Evolutionary conservation across 352 stramenopile genomes (phyloP), one percentile per base, ranked within the genome.

Genomic region (Nothophytophthora sp.): DNA sequence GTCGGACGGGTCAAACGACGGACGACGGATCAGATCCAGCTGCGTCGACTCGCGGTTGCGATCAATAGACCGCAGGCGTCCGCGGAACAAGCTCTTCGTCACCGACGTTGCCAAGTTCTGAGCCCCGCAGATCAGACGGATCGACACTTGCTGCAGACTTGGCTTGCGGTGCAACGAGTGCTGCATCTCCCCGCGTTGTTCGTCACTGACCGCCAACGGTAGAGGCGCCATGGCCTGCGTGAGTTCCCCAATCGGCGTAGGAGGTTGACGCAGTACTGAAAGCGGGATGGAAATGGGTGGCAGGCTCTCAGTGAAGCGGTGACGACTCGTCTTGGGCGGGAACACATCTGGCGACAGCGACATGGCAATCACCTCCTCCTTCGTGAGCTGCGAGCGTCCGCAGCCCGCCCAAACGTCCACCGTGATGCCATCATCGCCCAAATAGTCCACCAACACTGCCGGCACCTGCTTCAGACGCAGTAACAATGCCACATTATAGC

Each of bases 331-430:
- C 67, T 95, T 92, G 15, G 82, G 80, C 19, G 85, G 85, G 50
- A 92, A 92, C 39, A 95, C 81, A 37, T 88, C 76, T 4, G 81
- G 67, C 18, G 82, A 93, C 23, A 92, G 67, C 24, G 85, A 67
- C 85, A 92, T 95, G 9, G 77, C 74, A 48, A 95, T 88, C 9
- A 95, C 82, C 22, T 95, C 76, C 49, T 86, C 64, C 58, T 95
- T 95, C 0, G 75, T 88, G 8, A 95, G 47, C 20, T 62, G 55
- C 19, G 62, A 67, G 10, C 81, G 81, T 16, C 84, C 81, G 58
- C 81, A 91, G 18, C 78, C 76, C 0, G 81, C 67, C 85, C 85
- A 95, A 3, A 92, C 80, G 37, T 92, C 80, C 20, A 92, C 85
- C 7, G 70, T 76, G 59, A 95, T 92, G 10, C 73, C 75, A 18